Evolutionary conservation across 176 grass and related monocot species (phyloP), one percentile per base, ranked within the genome.

Genomic region (Triticum turgidum): DNA sequence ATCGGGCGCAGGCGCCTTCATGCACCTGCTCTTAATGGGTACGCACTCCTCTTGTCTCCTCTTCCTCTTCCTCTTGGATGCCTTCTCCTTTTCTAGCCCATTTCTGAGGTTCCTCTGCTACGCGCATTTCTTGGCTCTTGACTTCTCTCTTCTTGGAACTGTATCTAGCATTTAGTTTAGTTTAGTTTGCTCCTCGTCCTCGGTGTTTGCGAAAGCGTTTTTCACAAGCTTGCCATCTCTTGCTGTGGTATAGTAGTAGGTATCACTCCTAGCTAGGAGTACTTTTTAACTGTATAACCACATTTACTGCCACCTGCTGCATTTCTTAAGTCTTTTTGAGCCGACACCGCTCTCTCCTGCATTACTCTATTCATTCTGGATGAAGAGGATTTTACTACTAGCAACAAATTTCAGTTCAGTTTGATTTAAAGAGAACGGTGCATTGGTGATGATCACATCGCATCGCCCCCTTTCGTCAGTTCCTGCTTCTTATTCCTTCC

Each of bases 401-500:
- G 27, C 71, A 74, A 5, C 38, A 18, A 0, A 44, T 44, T 42
- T 11, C 39, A 45, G 42, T 39, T 8, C 1, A 39, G 37, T 75
- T 75, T n/a, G 49, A 75, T 49, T 45, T 75, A 76, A 76, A 33
- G 73, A 3, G 44, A 52, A 44, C 54, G 73, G 73, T 56, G 59
- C 45, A 51, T 51, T 38, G 78, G 85, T 9, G 73, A 52, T 38
- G 76, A 47, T 69, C 77, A 34, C 38, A 15, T 30, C 42, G 42
- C 42, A 11, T 44, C 51, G 51, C 11, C 39, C 9, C 10, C 49
- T 88, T 88, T 76, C 15, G 62, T 64, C 82, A 88, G 17, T 69
- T 63, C 58, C 71, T 66, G 58, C 89, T 91, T 91, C 90, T 88
- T 81, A 88, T 88, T 88, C 89, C 89, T 85, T 88, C 89, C 66